Percentiles rank a stretch among this genome's conserved stretches.
These are phyloP conservation scores for Hypoxylon crocopeplum DNA, from an alignment of 495 filamentous ascomycete species.

Conservation along the genomic window DNA sequence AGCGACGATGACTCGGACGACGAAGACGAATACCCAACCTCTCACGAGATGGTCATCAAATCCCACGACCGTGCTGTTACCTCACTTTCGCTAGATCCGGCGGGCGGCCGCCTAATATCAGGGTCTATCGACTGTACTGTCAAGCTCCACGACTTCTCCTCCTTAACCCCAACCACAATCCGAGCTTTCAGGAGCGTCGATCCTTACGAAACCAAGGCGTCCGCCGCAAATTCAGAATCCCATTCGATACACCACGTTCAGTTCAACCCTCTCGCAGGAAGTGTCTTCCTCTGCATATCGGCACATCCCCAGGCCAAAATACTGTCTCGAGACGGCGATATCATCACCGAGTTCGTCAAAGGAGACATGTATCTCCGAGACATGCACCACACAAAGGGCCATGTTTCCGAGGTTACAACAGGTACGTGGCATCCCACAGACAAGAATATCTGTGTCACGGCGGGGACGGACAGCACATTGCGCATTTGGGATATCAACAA, in stretches of 20 bases:
- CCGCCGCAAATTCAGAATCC: conserved; percentile 72
- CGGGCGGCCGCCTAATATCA: conserved; percentile 83
- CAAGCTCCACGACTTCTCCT: conserved; percentile 93
- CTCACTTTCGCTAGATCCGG: conserved; percentile 79
- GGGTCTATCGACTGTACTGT: conserved; percentile 89
- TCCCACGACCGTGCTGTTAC: conserved; percentile 92
- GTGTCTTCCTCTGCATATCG: conserved; percentile 82
- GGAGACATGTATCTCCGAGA: conserved; percentile 98
- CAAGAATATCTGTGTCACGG: conserved; percentile 81
- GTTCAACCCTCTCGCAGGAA: conserved; percentile 84
- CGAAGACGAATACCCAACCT: conserved; percentile 90
- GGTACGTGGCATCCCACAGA: conserved; percentile 90
- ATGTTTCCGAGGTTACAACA: conserved; percentile 85
- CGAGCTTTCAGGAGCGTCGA: conserved; percentile 93
- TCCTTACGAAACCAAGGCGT: conserved; percentile 76
- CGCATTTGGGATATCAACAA: conserved; percentile 96
- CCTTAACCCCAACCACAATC: conserved; percentile 93
- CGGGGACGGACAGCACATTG: conserved; percentile 90
- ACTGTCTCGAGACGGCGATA: conserved; percentile 85
- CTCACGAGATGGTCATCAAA: conserved; percentile 89
- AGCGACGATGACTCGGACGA: conserved; percentile 60
- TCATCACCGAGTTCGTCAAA: conserved; percentile 86
- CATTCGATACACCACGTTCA: conserved; percentile 85
- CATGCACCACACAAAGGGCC: conserved; percentile 95
- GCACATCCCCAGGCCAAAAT: conserved; percentile 90